A percentile compares a stretch with the other conserved stretches of the same genome.
Evolutionary conservation across 345 rosid species (phyloP).

Genomic region (Draba incana): DNA sequence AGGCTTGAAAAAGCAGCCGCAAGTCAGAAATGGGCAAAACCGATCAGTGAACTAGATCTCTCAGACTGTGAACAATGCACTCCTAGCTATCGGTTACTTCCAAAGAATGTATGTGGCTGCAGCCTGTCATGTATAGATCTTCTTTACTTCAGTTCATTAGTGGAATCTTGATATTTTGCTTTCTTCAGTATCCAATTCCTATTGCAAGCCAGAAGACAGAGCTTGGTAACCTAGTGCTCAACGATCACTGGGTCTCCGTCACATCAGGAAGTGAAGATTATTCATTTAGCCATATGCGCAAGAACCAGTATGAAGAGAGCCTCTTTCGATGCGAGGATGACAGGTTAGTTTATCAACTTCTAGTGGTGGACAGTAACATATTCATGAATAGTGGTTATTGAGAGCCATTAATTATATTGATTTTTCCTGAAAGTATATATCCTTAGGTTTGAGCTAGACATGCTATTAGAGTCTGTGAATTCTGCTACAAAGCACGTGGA

Average conservation of each 20-base stretch:
- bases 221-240: slow-evolving; percentile 73
- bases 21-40: slow-evolving; percentile 68
- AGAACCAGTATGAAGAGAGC: slow-evolving; percentile 95
- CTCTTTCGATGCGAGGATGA: slow-evolving; percentile 92
- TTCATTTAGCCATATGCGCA: slow-evolving; percentile 93
- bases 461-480: slow-evolving; percentile 86
- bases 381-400: no score
- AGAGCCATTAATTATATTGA: slow-evolving; percentile 9
- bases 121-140: background rate
- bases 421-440: background rate
- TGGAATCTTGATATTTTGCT: slow-evolving; percentile 20
- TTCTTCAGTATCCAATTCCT: slow-evolving; percentile 76
- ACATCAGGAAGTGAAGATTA: slow-evolving; percentile 98
- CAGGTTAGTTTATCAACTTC: slow-evolving; percentile 54
- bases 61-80: slow-evolving; percentile 90
- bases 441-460: slow-evolving; percentile 91
- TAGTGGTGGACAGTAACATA: background rate
- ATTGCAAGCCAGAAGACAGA: slow-evolving; percentile 77
- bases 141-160: slow-evolving; percentile 5
- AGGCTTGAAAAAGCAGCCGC: slow-evolving; percentile 63
- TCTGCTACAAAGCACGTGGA: slow-evolving; percentile 77
- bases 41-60: slow-evolving; percentile 87
- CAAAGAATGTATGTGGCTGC: slow-evolving; percentile 59
- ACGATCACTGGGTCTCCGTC: slow-evolving; percentile 94
- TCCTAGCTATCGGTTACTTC: slow-evolving; percentile 92